These are phyloP conservation scores for Paraphaeosphaeria sporulosa DNA, from an alignment of 2,329 filamentous ascomycete genomes.

Conservation along the genomic window DNA sequence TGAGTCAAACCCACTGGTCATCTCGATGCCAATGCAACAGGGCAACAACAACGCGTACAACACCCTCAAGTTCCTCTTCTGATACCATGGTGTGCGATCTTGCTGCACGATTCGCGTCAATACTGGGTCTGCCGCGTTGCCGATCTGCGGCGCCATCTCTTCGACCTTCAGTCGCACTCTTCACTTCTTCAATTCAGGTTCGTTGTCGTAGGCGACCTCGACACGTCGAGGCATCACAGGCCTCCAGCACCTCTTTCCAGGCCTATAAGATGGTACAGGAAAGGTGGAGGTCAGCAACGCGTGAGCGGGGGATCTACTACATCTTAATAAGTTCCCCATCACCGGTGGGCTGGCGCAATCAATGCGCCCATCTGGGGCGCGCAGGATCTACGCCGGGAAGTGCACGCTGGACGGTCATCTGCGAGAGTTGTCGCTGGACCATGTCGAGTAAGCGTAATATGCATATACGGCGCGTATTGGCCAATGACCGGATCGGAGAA, in stretches of 20 bases:
- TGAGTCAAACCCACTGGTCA: constrained; percentile 44
- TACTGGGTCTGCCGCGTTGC: constrained; percentile 45
- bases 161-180: neutral
- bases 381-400: constrained; percentile 17
- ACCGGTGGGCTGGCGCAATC: constrained; percentile 13
- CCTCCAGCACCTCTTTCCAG: neutral
- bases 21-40: constrained; percentile 44
- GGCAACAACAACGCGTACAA: constrained; percentile 46
- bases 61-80: constrained; percentile 45
- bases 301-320: constrained; percentile 7
- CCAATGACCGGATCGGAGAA: constrained; percentile 6
- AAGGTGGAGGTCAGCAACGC: constrained; percentile 3
- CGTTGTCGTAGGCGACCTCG: constrained; percentile 1
- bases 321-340: constrained; percentile 6
- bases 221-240: constrained; percentile 2
- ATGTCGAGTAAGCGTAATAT: constrained; percentile 10
- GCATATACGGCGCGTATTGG: constrained; percentile 12
- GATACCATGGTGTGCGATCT: constrained; percentile 51
- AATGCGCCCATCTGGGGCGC: constrained; percentile 7
- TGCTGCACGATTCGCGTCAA: constrained; percentile 51
- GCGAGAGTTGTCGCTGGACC: constrained; percentile 2
- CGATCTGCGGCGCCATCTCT: constrained; percentile 17
- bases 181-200: constrained; percentile 14
- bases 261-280: neutral
- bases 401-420: constrained; percentile 9